Evolutionary conservation across 345 rosid species (phyloP), one percentile per base, ranked within the genome.

Genomic region (Arabidopsis suecica): DNA sequence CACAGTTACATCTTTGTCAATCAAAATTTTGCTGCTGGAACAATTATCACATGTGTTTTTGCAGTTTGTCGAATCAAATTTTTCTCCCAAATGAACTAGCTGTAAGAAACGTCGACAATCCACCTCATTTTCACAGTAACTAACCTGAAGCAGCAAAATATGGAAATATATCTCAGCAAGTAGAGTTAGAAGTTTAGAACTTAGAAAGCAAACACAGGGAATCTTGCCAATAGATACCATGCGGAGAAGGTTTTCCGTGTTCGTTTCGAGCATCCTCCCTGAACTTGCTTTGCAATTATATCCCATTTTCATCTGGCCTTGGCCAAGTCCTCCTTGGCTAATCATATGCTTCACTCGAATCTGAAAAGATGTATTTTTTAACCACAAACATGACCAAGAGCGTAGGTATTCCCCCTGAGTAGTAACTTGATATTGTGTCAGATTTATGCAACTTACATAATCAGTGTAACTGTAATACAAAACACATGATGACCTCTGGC

Each of bases 311-410:
- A 80, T 80, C 45, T 93, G 83, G 82, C 87, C 84, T 81, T 94
- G 98, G 78, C 90, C 97, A 68, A 71, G 75, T 68, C 68, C 93
- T 68, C 97, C 96, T 81, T 88, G 95, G 82, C 87, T 85, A 73
- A 94, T 87, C 98, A 94, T 91, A 81, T 90, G 95, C 85, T 91
- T 94, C 38, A 90, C 86, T 50, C 96, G 84, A 83, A 94, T 90
- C 98, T 94, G 81, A 63, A 78, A 68, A 62, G 69, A 32, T 7
- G 69, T 41, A 71, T 56, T 65, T 61, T 48, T 44, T 37, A 82
- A 59, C n/a, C 49, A 74, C 11, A 51, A 61, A 78, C 47, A 61
- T 34, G 53, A 53, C 34, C 48, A 65, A 20, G 22, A 53, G 23
- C 20, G 32, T 41, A 5, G 1, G 22, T 40, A 50, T 71, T 71